A percentile compares a stretch with the other conserved stretches of the same genome.
phyloP scores from a whole-genome alignment of 140 eudicot species.

The Oenanthe javanica region DNA sequence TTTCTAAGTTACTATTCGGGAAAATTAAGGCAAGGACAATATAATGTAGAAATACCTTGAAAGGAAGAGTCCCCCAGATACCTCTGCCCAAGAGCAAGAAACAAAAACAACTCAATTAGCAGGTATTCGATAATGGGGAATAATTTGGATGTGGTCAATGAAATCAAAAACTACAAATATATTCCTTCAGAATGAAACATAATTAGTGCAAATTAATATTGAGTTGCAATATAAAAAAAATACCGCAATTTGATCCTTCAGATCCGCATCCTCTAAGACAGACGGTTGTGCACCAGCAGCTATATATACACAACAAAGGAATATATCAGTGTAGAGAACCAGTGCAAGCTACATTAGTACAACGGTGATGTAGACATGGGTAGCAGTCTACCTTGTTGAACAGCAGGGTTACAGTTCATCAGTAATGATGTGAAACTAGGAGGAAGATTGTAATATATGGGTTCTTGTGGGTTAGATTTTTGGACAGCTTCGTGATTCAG shows the following conservation, averaged over 20 bases:
- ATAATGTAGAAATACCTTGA: constrained; percentile 42
- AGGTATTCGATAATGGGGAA: neutral
- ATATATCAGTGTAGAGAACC: neutral
- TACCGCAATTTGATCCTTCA: constrained; percentile 67
- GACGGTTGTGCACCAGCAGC: constrained; percentile 21
- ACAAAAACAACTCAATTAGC: neutral
- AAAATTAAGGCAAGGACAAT: neutral
- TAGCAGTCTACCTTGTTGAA: constrained; percentile 31
- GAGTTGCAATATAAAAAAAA: neutral
- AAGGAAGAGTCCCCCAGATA: constrained; percentile 65
- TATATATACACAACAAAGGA: constrained; percentile 10
- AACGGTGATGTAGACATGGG: neutral
- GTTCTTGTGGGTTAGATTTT: constrained; percentile 19
- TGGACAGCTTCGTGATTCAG: constrained; percentile 22
- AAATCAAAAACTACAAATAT: neutral
- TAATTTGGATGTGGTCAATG: neutral
- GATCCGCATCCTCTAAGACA: constrained; percentile 30
- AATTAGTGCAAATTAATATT: constrained; percentile 5
- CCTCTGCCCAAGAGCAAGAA: constrained; percentile 26
- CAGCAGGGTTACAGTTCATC: constrained; percentile 13
- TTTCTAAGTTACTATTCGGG: no score
- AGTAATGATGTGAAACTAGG: constrained; percentile 73
- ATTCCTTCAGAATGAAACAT: neutral
- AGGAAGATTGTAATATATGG: constrained; percentile 23
- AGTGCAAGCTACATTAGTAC: neutral